Evolutionary conservation across 768 basidiomycete genomes (phyloP).

Genomic region (Hericium rajendrae): DNA sequence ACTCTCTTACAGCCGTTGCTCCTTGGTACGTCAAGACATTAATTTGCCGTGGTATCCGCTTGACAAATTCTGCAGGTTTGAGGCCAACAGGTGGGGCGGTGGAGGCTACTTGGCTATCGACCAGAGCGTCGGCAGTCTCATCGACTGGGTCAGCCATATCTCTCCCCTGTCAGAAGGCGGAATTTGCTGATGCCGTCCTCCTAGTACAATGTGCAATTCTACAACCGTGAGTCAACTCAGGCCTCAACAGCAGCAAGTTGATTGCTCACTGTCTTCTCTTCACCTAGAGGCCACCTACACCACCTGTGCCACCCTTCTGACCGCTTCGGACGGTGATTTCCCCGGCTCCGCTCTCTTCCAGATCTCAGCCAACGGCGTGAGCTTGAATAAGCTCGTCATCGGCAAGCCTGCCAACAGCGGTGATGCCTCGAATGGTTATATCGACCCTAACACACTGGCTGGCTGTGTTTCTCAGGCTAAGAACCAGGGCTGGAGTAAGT

Average conservation of each 20-base stretch:
- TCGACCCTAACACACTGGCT: constrained; percentile 44
- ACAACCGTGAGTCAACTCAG: constrained; percentile 19
- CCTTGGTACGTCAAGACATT: neutral
- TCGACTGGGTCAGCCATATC: constrained; percentile 30
- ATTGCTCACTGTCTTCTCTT: neutral
- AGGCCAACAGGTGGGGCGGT: constrained; percentile 24
- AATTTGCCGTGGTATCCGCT: neutral
- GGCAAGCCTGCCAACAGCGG: constrained; percentile 48
- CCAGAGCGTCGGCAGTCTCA: constrained; percentile 29
- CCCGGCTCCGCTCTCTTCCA: constrained; percentile 39
- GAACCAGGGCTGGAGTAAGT: constrained; percentile 55
- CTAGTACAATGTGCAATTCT: constrained; percentile 38
- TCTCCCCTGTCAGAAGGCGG: neutral
- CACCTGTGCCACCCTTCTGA: constrained; percentile 29
- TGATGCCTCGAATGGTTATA: constrained; percentile 42
- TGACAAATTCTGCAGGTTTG: constrained; percentile 19
- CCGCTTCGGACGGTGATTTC: constrained; percentile 28
- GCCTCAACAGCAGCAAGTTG: neutral
- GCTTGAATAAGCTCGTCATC: constrained; percentile 58
- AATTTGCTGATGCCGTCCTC: neutral
- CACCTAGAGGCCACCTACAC: constrained; percentile 29
- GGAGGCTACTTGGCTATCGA: constrained; percentile 34
- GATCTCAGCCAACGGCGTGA: constrained; percentile 46
- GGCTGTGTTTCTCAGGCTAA: constrained; percentile 51
- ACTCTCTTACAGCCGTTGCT: neutral